Evolutionary conservation across 2,329 filamentous ascomycete species (phyloP).

Genomic region (Penicillium decumbens): DNA sequence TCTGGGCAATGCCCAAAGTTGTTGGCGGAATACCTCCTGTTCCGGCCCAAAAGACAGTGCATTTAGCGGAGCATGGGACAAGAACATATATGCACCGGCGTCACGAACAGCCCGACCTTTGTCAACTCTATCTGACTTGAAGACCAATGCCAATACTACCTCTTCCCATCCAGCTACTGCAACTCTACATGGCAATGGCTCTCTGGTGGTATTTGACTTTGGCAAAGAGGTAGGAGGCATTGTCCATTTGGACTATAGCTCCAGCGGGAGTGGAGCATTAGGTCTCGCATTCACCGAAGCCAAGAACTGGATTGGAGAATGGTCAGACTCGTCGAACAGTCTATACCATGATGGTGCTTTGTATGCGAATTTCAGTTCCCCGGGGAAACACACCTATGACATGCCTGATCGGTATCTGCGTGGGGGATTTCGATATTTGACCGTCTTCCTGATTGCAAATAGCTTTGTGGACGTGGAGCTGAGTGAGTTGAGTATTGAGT

Average conservation of each 20-base stretch:
- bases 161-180: conserved; percentile 30
- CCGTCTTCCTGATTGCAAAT: conserved; percentile 36
- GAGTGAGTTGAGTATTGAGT: conserved; percentile 40
- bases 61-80: conserved; percentile 56
- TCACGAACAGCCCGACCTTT: conserved; percentile 50
- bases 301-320: conserved; percentile 47
- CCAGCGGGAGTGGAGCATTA: conserved; percentile 37
- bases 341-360: conserved; percentile 43
- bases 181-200: conserved; percentile 46
- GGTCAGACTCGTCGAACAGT: conserved; percentile 49
- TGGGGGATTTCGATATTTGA: conserved; percentile 46
- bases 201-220: conserved; percentile 56
- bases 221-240: conserved; percentile 57
- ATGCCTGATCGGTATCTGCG: conserved; percentile 41
- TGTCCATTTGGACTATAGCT: conserved; percentile 48
- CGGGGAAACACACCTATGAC: conserved; percentile 33
- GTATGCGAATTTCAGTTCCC: conserved; percentile 33
- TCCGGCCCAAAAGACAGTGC: conserved; percentile 47
- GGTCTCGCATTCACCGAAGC: conserved; percentile 49
- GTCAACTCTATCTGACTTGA: conserved; percentile 39
- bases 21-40: conserved; percentile 56
- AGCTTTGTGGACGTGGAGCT: conserved; percentile 34
- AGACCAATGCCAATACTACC: conserved; percentile 19
- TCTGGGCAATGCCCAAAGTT: conserved; percentile 29
- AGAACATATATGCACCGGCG: conserved; percentile 53